These are phyloP conservation scores for Vanderwaltozyma verrucispora DNA, from an alignment of 805 yeast genomes.

Conservation along the genomic window DNA sequence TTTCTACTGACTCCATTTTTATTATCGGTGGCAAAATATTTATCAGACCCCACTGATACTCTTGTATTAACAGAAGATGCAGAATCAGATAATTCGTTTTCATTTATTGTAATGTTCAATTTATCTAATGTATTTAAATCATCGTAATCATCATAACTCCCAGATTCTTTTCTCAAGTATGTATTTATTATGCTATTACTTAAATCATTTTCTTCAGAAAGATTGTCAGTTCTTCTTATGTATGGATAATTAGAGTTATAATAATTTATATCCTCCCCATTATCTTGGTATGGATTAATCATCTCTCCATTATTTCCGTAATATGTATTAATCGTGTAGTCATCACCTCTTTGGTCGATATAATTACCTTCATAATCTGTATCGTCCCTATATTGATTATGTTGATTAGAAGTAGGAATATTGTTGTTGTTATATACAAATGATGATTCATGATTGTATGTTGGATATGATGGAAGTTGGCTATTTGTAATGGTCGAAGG, in stretches of 20 bases:
- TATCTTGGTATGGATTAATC: conserved; percentile 24
- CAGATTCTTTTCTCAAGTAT: background rate
- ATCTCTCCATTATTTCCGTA: conserved; percentile 25
- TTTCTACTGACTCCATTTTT: conserved; percentile 1
- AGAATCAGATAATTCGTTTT: background rate
- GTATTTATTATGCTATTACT: conserved; percentile 4
- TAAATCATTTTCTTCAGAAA: conserved; percentile 4
- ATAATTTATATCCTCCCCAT: background rate
- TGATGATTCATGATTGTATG: no score
- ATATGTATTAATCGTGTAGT: conserved; percentile 27
- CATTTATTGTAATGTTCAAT: background rate
- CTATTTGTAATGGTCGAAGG: no score
- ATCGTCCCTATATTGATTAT: background rate
- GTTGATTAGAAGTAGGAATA: no score
- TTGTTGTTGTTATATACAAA: no score
- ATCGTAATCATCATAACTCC: background rate
- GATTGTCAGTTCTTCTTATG: conserved; percentile 15
- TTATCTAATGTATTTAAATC: conserved; percentile 1
- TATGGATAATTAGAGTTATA: conserved; percentile 7
- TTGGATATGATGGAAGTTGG: no score
- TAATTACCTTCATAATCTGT: background rate
- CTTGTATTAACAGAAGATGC: background rate
- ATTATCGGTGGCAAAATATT: background rate
- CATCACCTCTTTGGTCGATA: conserved; percentile 18
- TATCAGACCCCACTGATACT: background rate